These are phyloP conservation scores for Plantago major DNA, from an alignment of 257 asterid genomes.

Conservation along the genomic window DNA sequence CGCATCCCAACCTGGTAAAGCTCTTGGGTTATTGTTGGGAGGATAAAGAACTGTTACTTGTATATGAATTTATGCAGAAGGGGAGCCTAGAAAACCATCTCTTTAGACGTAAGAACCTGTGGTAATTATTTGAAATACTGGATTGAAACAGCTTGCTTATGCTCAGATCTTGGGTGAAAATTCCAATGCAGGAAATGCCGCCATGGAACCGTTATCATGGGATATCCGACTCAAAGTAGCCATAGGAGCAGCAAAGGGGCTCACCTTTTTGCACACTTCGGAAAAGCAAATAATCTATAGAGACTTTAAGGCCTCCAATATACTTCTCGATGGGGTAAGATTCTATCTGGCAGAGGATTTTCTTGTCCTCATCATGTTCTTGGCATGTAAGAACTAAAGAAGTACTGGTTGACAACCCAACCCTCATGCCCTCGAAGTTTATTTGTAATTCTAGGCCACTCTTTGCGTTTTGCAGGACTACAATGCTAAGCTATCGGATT, in stretches of 20 bases:
- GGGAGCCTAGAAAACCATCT: conserved; percentile 69
- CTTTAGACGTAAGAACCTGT: conserved; percentile 40
- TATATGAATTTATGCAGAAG: conserved; percentile 50
- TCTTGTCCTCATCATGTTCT: conserved; percentile 4
- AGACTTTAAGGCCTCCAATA: conserved; percentile 60
- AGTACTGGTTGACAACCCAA: not conserved
- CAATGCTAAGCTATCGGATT: conserved; percentile 54
- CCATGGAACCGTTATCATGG: conserved; percentile 43
- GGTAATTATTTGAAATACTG: not conserved
- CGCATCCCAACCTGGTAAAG: conserved; percentile 57
- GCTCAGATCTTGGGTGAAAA: conserved; percentile 15
- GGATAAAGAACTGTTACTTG: conserved; percentile 46
- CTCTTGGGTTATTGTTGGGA: conserved; percentile 66
- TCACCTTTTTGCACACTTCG: conserved; percentile 47
- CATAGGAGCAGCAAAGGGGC: conserved; percentile 52
- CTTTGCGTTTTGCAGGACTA: conserved; percentile 32
- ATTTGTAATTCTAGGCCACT: not conserved
- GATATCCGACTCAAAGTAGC: conserved; percentile 48
- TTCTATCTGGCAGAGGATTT: not conserved
- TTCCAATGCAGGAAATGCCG: conserved; percentile 30
- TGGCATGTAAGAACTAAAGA: not conserved
- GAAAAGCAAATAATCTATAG: conserved; percentile 44
- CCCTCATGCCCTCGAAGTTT: not conserved
- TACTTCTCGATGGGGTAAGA: conserved; percentile 58
- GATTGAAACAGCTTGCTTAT: not conserved